Evolutionary conservation across 768 basidiomycete species (phyloP).

Genomic region (Suillus lakei): DNA sequence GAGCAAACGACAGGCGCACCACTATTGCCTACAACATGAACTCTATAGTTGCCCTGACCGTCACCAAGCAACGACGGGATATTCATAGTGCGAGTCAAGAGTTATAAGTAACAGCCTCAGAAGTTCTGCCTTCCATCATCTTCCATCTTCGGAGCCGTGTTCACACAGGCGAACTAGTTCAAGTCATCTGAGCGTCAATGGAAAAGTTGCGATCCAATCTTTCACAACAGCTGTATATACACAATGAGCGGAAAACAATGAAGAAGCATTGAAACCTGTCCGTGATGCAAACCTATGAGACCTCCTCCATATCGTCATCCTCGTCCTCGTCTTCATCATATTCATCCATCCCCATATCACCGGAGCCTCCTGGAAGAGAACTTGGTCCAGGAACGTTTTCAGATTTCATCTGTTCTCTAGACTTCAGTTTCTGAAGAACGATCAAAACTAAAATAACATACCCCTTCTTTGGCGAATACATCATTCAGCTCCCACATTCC

Average conservation of each 20-base stretch:
- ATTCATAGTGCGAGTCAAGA: not conserved
- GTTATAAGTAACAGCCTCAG: not conserved
- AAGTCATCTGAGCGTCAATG: not conserved
- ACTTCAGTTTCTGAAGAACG: constrained; percentile 12
- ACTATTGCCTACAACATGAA: constrained; percentile 57
- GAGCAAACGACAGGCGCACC: constrained; percentile 38
- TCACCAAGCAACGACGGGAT: constrained; percentile 47
- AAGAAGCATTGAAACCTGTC: constrained; percentile 4
- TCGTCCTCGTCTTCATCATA: constrained; percentile 53
- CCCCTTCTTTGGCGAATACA: constrained; percentile 68
- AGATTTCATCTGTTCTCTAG: constrained; percentile 43
- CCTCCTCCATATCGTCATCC: constrained; percentile 72
- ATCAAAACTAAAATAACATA: constrained; percentile 34
- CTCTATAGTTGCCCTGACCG: constrained; percentile 47
- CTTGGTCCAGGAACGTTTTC: constrained; percentile 50
- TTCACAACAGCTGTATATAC: constrained; percentile 4
- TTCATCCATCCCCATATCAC: constrained; percentile 43
- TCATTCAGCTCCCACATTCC: constrained; percentile 83
- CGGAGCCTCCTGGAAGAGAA: constrained; percentile 20
- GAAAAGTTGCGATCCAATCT: too few species aligned
- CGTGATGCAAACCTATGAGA: constrained; percentile 46
- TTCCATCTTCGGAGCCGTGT: not conserved
- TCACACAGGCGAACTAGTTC: not conserved
- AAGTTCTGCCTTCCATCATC: not conserved
- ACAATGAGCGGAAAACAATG: constrained; percentile 8